Base-by-base conservation (phyloP, 208 protist genomes). In the Angomonas ambiguus region DNA sequence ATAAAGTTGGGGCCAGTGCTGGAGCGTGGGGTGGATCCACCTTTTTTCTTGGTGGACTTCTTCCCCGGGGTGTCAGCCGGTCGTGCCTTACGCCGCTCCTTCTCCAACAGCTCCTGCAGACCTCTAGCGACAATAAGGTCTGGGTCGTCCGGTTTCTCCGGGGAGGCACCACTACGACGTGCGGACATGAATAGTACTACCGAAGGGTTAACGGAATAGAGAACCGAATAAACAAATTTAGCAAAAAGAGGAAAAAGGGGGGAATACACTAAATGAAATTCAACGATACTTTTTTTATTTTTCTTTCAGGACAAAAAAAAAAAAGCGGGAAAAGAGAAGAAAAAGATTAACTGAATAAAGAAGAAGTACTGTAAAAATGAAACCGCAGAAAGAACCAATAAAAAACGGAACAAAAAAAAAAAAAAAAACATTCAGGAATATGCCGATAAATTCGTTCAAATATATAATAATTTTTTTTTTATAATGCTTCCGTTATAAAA, bases 101-200 rank as follows among this genome's bases (percentile, higher is more conserved):
- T 68, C 41, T 93, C 80, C 10, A 94, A 77, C 0, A 94, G 65
- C 38, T 85, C 79, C 59, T 88, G 80, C 65, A 94, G 65, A 0
- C 80, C 82, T 18, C 84, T 82, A 0, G 84, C 72, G 11, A 94
- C 84, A 64, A 94, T 91, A 24, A 91, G 79, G 27, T 68, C 53
- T 25, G 51, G 32, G 16, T 61, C 62, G n/a, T 57, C 33, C n/a
- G 45, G 45, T 20, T 53, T 53, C 45, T 53, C 45, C 8, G 16
- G 38, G 38, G 38, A 45, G 8, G 11, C 38, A n/a, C 38, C 45
- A 20, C 45, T 53, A 53, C 45, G 45, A 5, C 45, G 45, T 8
- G 45, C 5, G 45, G 45, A 4, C 45, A 53, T 59, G 53, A 24
- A 24, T 56, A 25, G 25, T 59, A 25, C 6, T 59, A 16, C 6